Evolutionary conservation across 2,329 filamentous ascomycete species (phyloP), one percentile per base, ranked within the genome.

Genomic region (Phialophora expanda): DNA sequence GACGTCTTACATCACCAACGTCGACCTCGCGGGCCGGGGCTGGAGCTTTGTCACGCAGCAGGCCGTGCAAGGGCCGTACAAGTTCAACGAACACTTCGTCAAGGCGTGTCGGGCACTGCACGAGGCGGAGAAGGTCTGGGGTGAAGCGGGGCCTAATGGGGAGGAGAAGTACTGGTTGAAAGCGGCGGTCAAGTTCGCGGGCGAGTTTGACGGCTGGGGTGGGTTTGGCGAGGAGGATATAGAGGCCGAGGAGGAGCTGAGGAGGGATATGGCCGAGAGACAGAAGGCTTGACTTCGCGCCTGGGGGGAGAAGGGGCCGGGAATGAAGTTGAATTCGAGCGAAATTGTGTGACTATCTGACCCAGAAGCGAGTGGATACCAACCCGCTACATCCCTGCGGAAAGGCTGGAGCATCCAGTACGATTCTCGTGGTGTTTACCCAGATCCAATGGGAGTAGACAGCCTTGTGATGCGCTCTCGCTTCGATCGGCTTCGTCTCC

Each of bases 21-120:
- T 84, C 50, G 86, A 92, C 53, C 73, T 87, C n/a, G 83, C 85
- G 46, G 85, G 82, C 1, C 87, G 88, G 72, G 83, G 86, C 57
- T 99, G 95, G 95, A 85, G 86, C 5, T 91, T 90, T 77, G 89
- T 94, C 4, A 84, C 89, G 60, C 80, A 90, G 60, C 85, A 87
- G 77, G 92, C 90, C 2, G 74, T 97, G 20, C 87, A 86, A 61
- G 89, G 89, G 9, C 77, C 85, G 59, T 87, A 88, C 79, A 82
- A 86, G 9, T 87, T 85, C 1, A 92, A 98, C 78, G 85, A 91
- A 20, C 91, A 96, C 78, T 97, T 88, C 74, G 88, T 98, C 34
- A 96, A 97, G 89, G 90, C 85, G 17, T 80, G 93, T 60, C 86
- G 92, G 51, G 87, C 91, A 1, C 89, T 94, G 82, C 88, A 83